Evolutionary conservation across 2,329 filamentous ascomycete species (phyloP).

Genomic region (Penicillium sp.): DNA sequence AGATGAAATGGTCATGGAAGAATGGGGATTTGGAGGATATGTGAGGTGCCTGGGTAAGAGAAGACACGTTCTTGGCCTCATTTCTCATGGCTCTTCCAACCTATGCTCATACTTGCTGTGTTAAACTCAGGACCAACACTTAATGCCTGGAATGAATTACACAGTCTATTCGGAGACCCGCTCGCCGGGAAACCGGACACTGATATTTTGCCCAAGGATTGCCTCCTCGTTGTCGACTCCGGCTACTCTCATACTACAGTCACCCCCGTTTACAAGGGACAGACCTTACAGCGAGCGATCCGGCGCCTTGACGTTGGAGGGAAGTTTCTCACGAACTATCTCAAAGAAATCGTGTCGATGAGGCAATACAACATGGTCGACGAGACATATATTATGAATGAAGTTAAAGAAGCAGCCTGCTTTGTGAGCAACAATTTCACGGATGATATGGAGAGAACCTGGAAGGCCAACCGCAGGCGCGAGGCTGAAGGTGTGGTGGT

Average conservation of each 20-base stretch:
- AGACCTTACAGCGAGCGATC: conserved; percentile 74
- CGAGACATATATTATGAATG: conserved; percentile 88
- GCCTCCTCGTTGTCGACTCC: conserved; percentile 82
- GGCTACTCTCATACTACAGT: conserved; percentile 92
- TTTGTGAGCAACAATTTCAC: conserved; percentile 78
- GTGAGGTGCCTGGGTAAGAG: conserved; percentile 66
- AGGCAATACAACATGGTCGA: conserved; percentile 95
- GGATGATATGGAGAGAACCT: conserved; percentile 73
- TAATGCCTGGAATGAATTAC: conserved; percentile 78
- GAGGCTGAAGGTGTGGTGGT: conserved; percentile 59
- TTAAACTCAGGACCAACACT: conserved; percentile 61
- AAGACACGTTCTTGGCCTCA: no score
- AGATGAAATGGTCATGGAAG: conserved; percentile 96
- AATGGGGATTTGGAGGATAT: conserved; percentile 89
- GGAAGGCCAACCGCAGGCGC: conserved; percentile 66
- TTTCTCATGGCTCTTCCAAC: no score
- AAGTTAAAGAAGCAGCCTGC: conserved; percentile 89
- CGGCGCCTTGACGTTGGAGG: conserved; percentile 87
- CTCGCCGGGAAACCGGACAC: conserved; percentile 42
- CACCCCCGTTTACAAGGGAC: conserved; percentile 78
- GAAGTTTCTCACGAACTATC: conserved; percentile 87
- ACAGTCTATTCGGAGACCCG: conserved; percentile 64
- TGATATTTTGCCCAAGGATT: conserved; percentile 62
- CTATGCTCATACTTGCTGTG: background rate
- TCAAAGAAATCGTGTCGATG: conserved; percentile 83